Evolutionary conservation across 139 green algal species (phyloP).

Genomic region (Haematococcus sp.): DNA sequence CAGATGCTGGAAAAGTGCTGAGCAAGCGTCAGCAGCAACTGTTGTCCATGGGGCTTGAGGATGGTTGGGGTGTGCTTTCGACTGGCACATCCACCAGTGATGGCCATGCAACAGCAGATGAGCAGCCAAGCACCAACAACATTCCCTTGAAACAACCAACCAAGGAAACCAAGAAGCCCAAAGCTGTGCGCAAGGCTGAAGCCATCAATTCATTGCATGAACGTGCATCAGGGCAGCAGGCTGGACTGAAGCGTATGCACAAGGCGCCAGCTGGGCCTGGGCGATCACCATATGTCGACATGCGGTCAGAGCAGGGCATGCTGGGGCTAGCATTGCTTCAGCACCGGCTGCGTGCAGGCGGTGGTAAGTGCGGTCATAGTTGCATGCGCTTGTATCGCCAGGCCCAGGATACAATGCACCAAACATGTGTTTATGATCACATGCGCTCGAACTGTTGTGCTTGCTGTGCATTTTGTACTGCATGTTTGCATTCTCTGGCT

Average conservation of each 20-base stretch:
- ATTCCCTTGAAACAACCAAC: background rate
- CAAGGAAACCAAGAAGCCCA: slow-evolving; percentile 3
- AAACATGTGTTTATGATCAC: background rate
- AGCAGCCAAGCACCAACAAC: background rate
- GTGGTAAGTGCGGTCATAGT: background rate
- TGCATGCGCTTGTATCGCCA: too few species aligned
- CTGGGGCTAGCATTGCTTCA: slow-evolving; percentile 38
- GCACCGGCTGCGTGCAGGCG: slow-evolving; percentile 6
- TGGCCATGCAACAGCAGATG: too few species aligned
- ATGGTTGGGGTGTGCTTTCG: background rate
- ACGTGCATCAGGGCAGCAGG: background rate
- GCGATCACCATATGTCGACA: slow-evolving; percentile 25
- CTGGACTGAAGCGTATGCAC: background rate
- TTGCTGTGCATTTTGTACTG: background rate
- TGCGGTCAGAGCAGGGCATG: slow-evolving; percentile 32
- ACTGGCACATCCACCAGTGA: too few species aligned
- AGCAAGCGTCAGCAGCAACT: background rate
- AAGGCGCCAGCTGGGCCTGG: background rate
- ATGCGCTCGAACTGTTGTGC: background rate
- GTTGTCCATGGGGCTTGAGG: background rate
- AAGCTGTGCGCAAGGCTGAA: slow-evolving; percentile 4
- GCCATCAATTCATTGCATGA: background rate
- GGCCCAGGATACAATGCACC: too few species aligned
- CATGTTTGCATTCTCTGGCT: background rate
- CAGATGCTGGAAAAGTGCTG: background rate